Evolutionary conservation across 805 yeast species (phyloP).

Genomic region (Candida silvicultrix): DNA sequence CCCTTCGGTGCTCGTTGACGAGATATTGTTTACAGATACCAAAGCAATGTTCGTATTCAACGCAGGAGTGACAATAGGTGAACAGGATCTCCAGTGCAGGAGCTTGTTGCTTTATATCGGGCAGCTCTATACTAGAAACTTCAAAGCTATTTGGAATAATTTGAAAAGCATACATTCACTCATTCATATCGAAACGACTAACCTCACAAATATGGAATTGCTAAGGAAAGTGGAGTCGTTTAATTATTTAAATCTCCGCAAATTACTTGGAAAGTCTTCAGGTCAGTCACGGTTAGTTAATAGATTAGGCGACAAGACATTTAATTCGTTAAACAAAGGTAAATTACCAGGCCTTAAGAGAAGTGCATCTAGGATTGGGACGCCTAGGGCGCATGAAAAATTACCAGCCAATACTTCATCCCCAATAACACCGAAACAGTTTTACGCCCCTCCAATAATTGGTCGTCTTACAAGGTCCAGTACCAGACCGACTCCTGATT

Average conservation of each 20-base stretch:
- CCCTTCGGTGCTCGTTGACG: not conserved
- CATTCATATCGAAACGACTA: not conserved
- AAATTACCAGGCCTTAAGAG: not conserved
- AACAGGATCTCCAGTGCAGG: not conserved
- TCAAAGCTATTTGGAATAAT: not conserved
- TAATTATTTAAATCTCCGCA: not conserved
- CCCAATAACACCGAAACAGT: not conserved
- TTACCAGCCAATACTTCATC: not conserved
- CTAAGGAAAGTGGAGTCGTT: not conserved
- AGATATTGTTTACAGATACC: not conserved
- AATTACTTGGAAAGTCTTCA: not conserved
- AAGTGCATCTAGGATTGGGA: not conserved
- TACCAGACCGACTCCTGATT: not conserved
- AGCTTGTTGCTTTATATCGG: not conserved
- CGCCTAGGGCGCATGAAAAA: not conserved
- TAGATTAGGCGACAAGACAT: not conserved
- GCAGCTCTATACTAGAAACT: not conserved
- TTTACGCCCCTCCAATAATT: not conserved
- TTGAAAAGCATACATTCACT: too few species aligned
- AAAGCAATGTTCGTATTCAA: not conserved
- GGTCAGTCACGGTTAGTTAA: not conserved
- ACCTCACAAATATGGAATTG: not conserved
- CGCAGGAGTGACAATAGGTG: not conserved
- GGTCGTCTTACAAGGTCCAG: not conserved
- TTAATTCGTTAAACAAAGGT: not conserved